These are phyloP conservation scores for Paramarasmius palmivorus DNA, from an alignment of 1,284 basidiomycete species.

Conservation along the genomic window DNA sequence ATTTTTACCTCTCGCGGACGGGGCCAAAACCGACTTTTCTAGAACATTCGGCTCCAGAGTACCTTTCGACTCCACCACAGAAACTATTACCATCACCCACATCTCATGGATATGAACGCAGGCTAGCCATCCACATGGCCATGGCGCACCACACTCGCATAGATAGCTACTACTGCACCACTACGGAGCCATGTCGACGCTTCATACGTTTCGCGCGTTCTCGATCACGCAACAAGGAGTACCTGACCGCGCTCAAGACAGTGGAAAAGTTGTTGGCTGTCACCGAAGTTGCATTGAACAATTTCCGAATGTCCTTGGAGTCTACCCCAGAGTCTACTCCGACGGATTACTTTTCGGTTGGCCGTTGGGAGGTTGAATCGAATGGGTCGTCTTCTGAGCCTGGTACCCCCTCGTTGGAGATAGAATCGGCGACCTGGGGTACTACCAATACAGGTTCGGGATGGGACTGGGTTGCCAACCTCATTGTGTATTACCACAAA, in stretches of 20 bases:
- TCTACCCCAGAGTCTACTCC: no score
- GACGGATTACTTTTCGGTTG: background rate
- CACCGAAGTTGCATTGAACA: background rate
- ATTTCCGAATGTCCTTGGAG: background rate
- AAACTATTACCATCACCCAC: no score
- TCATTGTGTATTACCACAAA: background rate
- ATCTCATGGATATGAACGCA: no score
- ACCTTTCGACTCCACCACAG: no score
- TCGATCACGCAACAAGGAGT: background rate
- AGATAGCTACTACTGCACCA: no score
- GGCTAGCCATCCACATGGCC: no score
- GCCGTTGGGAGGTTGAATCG: background rate
- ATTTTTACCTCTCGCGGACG: no score
- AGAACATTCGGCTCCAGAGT: no score
- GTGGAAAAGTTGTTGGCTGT: background rate
- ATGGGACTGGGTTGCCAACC: background rate
- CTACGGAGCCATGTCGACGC: background rate
- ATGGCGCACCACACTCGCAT: no score
- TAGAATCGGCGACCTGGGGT: background rate
- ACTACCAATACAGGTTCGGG: background rate
- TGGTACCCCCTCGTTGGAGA: background rate
- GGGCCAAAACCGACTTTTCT: no score
- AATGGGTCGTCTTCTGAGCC: background rate
- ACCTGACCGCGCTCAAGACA: background rate
- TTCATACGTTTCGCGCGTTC: conserved; percentile 1